phyloP scores from a whole-genome alignment of 768 basidiomycete genomes.

The Artomyces pyxidatus region DNA sequence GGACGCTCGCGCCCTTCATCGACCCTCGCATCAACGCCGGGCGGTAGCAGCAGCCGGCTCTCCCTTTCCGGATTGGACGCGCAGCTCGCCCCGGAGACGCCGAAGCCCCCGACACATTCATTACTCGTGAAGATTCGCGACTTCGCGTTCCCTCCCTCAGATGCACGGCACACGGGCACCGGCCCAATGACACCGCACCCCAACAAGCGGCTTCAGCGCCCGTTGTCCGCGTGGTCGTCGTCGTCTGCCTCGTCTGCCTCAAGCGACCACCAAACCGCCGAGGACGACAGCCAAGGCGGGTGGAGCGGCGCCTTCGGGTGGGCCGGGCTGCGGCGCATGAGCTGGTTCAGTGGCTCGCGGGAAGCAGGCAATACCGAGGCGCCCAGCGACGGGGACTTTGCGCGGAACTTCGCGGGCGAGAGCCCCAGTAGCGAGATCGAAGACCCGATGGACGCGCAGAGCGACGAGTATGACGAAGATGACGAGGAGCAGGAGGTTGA shows the following conservation, averaged over 20 bases:
- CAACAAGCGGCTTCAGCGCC: constrained; percentile 27
- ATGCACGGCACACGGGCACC: constrained; percentile 35
- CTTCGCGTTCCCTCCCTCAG: constrained; percentile 34
- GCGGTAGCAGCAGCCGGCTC: constrained; percentile 1
- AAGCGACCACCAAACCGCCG: constrained; percentile 19
- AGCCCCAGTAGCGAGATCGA: constrained; percentile 22
- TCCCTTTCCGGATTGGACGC: constrained; percentile 5
- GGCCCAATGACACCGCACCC: constrained; percentile 34
- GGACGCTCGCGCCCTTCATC: constrained; percentile 31
- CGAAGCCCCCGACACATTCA: constrained; percentile 6
- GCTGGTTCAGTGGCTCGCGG: constrained; percentile 27
- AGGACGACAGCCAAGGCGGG: constrained; percentile 21
- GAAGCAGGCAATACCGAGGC: constrained; percentile 12
- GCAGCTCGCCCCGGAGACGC: constrained; percentile 3
- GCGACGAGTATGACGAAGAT: constrained; percentile 21
- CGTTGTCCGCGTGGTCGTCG: constrained; percentile 17
- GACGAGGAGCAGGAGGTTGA: constrained; percentile 20
- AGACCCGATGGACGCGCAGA: constrained; percentile 16
- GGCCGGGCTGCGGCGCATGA: constrained; percentile 35
- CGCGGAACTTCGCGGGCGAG: constrained; percentile 35
- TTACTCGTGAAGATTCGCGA: constrained; percentile 39
- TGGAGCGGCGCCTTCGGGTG: constrained; percentile 30
- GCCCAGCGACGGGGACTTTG: constrained; percentile 38
- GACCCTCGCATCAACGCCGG: constrained; percentile 28
- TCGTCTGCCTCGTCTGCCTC: constrained; percentile 20